Conservation (phyloP, 164 flowering plant genomes). For the Aristolochia californica region DNA sequence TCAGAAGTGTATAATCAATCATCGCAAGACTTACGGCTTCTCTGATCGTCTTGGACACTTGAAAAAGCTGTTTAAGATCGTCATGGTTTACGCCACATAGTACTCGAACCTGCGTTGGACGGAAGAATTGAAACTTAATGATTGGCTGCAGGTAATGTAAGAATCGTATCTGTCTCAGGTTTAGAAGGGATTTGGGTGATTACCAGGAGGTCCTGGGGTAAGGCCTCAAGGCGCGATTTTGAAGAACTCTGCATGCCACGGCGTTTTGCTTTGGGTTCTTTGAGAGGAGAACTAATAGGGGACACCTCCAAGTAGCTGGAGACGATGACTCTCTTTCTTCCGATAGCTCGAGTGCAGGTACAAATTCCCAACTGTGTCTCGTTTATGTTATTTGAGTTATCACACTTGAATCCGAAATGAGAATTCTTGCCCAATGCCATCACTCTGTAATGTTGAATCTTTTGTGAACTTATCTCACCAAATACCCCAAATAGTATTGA, state of each 20-base stretch:
- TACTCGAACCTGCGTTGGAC: conserved; percentile 10
- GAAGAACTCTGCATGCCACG: background rate
- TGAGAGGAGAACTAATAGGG: background rate
- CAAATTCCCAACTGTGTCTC: background rate
- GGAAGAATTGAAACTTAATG: background rate
- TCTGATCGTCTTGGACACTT: conserved; percentile 13
- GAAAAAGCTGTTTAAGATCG: conserved; percentile 14
- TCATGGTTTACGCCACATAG: conserved; percentile 18
- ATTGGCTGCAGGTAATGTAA: background rate
- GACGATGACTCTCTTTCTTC: conserved; percentile 4
- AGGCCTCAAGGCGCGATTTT: conserved; percentile 2
- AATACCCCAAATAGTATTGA: too few relatives aligned
- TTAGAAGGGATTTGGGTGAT: background rate
- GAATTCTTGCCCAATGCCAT: conserved; percentile 1
- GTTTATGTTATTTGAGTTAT: background rate
- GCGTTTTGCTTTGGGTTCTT: background rate
- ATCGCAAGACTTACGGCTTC: conserved; percentile 20
- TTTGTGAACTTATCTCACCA: too few relatives aligned
- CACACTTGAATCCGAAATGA: background rate
- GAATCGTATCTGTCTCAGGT: too few relatives aligned
- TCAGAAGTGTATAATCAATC: too few relatives aligned
- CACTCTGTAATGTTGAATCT: too few relatives aligned
- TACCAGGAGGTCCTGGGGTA: conserved; percentile 4
- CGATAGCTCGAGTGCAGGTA: background rate
- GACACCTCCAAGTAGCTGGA: background rate